These are phyloP conservation scores for Ramaria sp. DNA, from an alignment of 768 basidiomycete species.

Conservation along the genomic window DNA sequence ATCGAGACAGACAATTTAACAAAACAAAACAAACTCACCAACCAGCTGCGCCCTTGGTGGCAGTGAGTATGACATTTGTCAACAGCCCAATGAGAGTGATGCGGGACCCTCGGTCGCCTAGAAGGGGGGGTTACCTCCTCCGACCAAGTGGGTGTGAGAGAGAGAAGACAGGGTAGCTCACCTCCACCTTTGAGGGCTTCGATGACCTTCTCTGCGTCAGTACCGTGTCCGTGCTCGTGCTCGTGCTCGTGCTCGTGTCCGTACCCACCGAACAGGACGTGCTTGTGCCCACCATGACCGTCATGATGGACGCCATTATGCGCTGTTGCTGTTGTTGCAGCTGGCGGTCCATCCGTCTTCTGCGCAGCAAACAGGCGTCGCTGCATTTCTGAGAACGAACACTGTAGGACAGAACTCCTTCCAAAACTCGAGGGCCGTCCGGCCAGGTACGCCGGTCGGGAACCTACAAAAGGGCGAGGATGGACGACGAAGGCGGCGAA, in stretches of 20 bases:
- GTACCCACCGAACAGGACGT: conserved; percentile 47
- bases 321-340: background rate
- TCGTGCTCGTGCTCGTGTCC: conserved; percentile 55
- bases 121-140: conserved; percentile 1
- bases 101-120: conserved; percentile 71
- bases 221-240: conserved; percentile 48
- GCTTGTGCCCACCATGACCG: conserved; percentile 16
- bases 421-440: background rate
- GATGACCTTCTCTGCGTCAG: conserved; percentile 58
- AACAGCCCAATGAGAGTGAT: conserved; percentile 81
- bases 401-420: background rate
- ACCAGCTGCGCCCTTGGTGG: conserved; percentile 78
- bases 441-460: background rate
- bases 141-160: background rate
- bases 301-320: background rate
- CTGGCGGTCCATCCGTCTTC: background rate
- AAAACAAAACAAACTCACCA: no score
- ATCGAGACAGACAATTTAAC: no score
- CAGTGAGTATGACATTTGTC: conserved; percentile 73
- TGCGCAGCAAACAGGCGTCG: background rate
- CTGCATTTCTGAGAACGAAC: background rate
- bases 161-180: conserved; percentile 24
- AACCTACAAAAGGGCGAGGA: background rate
- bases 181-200: conserved; percentile 57
- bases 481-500: background rate